phyloP scores from a whole-genome alignment of 208 protist genomes.

The Trypanosomatidae sp. region DNA sequence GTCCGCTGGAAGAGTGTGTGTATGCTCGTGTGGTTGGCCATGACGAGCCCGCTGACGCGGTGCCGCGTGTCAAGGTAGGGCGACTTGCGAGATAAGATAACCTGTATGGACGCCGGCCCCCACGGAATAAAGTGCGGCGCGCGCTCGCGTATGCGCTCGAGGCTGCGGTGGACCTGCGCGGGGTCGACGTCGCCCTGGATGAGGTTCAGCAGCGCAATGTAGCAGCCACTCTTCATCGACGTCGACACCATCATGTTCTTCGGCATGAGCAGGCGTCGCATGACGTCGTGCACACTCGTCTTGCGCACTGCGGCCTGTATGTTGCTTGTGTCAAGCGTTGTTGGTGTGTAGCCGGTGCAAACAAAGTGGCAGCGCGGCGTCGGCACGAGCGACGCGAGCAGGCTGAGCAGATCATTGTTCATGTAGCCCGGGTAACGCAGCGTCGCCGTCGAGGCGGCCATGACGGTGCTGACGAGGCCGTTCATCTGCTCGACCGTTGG shows the following conservation, averaged over 20 bases:
- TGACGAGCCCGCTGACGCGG: slow-evolving; percentile 97
- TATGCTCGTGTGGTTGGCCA: slow-evolving; percentile 99
- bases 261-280: slow-evolving; percentile 98
- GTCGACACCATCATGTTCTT: slow-evolving; percentile 98
- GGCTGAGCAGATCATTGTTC: slow-evolving; percentile 96
- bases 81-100: slow-evolving; percentile 90
- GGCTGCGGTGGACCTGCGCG: slow-evolving; percentile 96
- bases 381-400: slow-evolving; percentile 98
- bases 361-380: slow-evolving; percentile 99
- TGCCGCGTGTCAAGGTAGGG: slow-evolving; percentile 95
- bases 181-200: slow-evolving; percentile 99
- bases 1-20: slow-evolving; percentile 88
- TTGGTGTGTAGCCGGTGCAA: slow-evolving; percentile 98
- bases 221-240: slow-evolving; percentile 92
- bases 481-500: slow-evolving; percentile 98
- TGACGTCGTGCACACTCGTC: slow-evolving; percentile 99
- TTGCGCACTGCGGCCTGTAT: slow-evolving; percentile 92
- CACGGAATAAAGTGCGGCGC: slow-evolving; percentile 98
- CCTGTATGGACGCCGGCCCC: slow-evolving; percentile 95
- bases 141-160: slow-evolving; percentile 97
- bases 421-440: slow-evolving; percentile 98
- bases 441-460: slow-evolving; percentile 98
- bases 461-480: slow-evolving; percentile 96
- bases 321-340: slow-evolving; percentile 85
- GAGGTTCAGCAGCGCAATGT: slow-evolving; percentile 98